Evolutionary conservation across 768 basidiomycete species (phyloP).

Genomic region (Pleurotus pulmonarius): DNA sequence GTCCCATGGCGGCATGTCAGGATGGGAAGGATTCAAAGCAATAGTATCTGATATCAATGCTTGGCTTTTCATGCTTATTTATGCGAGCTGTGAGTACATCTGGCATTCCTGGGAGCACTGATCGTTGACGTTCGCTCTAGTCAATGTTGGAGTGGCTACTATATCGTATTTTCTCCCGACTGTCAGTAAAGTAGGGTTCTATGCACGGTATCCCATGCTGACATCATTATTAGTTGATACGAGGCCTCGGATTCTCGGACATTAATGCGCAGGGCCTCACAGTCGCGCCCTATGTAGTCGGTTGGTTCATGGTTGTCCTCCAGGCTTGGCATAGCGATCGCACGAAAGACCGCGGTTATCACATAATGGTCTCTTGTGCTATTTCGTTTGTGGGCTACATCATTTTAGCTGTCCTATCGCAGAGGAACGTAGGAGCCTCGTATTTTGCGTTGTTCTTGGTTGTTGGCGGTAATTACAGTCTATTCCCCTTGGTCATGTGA

Average conservation of each 20-base stretch:
- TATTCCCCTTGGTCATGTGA: slow-evolving; percentile 58
- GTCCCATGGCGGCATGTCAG: slow-evolving; percentile 55
- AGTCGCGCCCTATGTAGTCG: slow-evolving; percentile 52
- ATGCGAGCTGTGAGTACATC: slow-evolving; percentile 43
- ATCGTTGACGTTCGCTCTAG: slow-evolving; percentile 18
- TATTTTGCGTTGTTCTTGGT: slow-evolving; percentile 59
- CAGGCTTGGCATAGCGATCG: slow-evolving; percentile 55
- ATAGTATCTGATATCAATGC: slow-evolving; percentile 45
- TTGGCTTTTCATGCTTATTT: slow-evolving; percentile 49
- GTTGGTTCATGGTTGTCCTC: slow-evolving; percentile 52
- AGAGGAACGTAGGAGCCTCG: slow-evolving; percentile 48
- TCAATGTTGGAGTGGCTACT: slow-evolving; percentile 55
- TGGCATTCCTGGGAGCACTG: background rate
- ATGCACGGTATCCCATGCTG: background rate
- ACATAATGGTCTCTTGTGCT: slow-evolving; percentile 46
- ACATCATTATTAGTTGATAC: slow-evolving; percentile 38
- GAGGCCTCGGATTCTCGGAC: slow-evolving; percentile 50
- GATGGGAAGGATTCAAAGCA: slow-evolving; percentile 54
- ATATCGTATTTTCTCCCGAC: slow-evolving; percentile 56
- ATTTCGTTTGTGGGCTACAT: slow-evolving; percentile 50
- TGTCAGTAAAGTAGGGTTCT: slow-evolving; percentile 20
- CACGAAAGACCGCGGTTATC: slow-evolving; percentile 51
- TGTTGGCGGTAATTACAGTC: slow-evolving; percentile 48
- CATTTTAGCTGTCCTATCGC: slow-evolving; percentile 46
- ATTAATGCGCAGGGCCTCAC: slow-evolving; percentile 57